Base-by-base conservation (phyloP, 1,284 basidiomycete species). In the Sanghuangporus sanghuang region DNA sequence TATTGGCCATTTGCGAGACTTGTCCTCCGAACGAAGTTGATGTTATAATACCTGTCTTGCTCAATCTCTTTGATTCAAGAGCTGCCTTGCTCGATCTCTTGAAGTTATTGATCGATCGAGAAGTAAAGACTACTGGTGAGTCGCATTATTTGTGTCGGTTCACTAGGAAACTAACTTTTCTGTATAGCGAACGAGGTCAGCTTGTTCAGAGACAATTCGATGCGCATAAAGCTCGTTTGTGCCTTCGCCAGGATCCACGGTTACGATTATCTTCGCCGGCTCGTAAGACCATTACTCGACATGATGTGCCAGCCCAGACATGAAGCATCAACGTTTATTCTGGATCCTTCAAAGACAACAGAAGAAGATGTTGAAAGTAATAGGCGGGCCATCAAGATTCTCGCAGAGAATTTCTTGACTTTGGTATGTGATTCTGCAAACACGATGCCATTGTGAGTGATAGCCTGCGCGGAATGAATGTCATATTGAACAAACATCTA, bases 221-320 rank as follows among this genome's bases (percentile, higher is more conserved):
- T 91, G 7, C 93, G 90, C 68, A 92, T 90, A 21, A 81, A 92
- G 60, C 86, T 97, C 64, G 75, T 96, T 52, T 93, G 92, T 6
- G 85, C 87, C 1, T 96, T 96, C 69, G 92, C 92, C 1, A 86
- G 82, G 70, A 86, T 90, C 35, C 92, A 95, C 67, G 95, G 94
- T 4, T 96, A 96, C 74, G 88, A 89, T 66, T 96, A 96, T 72
- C 79, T 96, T 16, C 82, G 94, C 39, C 84, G 81, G 57, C 82
- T 95, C 35, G 84, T 96, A 57, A 79, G 84, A 50, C 92, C 93
- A 2, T 77, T 96, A 27, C 80, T 96, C 64, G 83, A 87, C 67
- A 84, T 84, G 32, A 89, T 96, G 81, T 76, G 81, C 6, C 78
- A 85, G 11, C 82, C 91, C 74, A 91, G 92, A 0, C 74, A 84